These are phyloP conservation scores for Chytriomyces sp. DNA, from an alignment of 192 early-diverging fungal species.

Conservation along the genomic window DNA sequence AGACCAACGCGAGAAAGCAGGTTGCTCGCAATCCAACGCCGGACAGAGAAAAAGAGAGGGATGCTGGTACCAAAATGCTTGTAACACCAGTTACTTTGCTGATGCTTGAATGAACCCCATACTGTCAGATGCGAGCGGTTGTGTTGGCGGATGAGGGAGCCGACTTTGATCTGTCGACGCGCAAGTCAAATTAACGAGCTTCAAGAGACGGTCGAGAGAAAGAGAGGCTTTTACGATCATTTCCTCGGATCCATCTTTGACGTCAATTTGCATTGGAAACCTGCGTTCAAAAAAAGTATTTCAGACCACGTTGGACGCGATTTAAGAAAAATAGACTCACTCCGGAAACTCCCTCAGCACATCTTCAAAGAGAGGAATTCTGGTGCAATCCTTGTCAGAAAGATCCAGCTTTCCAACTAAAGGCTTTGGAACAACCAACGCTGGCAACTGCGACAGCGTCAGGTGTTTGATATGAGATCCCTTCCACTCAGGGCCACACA, in stretches of 20 bases:
- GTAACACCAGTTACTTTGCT: constrained; percentile 31
- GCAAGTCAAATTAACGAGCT: neutral
- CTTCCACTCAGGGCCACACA: constrained; percentile 46
- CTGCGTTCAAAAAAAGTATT: constrained; percentile 5
- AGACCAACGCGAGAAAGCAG: constrained; percentile 43
- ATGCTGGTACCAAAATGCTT: constrained; percentile 46
- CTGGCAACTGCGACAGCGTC: constrained; percentile 45
- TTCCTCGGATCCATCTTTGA: constrained; percentile 50
- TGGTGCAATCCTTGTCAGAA: constrained; percentile 36
- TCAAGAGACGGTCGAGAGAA: neutral
- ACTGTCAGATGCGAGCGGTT: constrained; percentile 44
- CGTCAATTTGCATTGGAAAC: constrained; percentile 61
- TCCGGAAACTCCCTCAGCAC: constrained; percentile 52
- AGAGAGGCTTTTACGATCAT: constrained; percentile 30
- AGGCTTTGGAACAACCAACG: constrained; percentile 39
- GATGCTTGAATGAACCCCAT: constrained; percentile 50
- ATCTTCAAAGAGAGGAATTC: constrained; percentile 48
- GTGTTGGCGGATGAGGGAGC: constrained; percentile 41
- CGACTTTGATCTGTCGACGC: constrained; percentile 36
- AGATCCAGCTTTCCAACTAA: constrained; percentile 4
- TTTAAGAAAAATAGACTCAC: neutral
- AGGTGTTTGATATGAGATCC: constrained; percentile 37
- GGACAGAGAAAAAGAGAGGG: constrained; percentile 50
- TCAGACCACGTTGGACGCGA: neutral
- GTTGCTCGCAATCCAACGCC: constrained; percentile 21